Evolutionary conservation across 352 stramenopile genomes (phyloP), one percentile per base, ranked within the genome.

Genomic region (Plasmopara muralis): DNA sequence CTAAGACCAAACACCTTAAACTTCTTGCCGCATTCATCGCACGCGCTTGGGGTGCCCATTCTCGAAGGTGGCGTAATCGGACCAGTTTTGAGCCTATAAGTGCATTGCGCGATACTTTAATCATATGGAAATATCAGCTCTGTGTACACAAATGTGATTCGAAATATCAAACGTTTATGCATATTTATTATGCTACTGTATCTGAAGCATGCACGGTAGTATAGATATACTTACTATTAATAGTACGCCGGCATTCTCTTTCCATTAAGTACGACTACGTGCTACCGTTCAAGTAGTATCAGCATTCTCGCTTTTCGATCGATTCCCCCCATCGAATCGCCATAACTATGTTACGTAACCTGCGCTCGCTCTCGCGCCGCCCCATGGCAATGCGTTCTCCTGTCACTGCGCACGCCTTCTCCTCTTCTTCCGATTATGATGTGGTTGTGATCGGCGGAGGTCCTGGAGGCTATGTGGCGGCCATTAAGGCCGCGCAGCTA

Each of bases 401-500:
- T 59, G 66, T 72, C 9, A 34, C 63, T 14, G 60, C 60, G 28
- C 75, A 73, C 47, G 62, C 73, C 55, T 86, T 85, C 62, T 83
- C 71, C 4, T 74, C 61, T 9, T 53, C 67, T 9, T 71, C 54
- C 9, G 79, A 89, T 29, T 90, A 89, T 62, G 77, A 89, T 62
- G 38, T 97, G 28, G 79, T 96, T 39, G 86, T 97, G 20, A 84
- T 97, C 43, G 96, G 97, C 50, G 96, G 96, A 47, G 97, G 97
- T 41, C 96, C 96, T 8, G 97, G 97, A 42, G 97, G 97, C 56
- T 99, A 99, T 77, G 96, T 99, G 33, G 95, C 95, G 39, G 96
- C 97, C 50, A 99, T 99, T 72, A 99, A 99, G 69, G 95, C 95
- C 12, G 88, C 88, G 18, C 96, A 99, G 74, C 68, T 99, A 10